These are phyloP conservation scores for Ceratobasidium sp. DNA, from an alignment of 1,284 basidiomycete genomes.

Conservation along the genomic window DNA sequence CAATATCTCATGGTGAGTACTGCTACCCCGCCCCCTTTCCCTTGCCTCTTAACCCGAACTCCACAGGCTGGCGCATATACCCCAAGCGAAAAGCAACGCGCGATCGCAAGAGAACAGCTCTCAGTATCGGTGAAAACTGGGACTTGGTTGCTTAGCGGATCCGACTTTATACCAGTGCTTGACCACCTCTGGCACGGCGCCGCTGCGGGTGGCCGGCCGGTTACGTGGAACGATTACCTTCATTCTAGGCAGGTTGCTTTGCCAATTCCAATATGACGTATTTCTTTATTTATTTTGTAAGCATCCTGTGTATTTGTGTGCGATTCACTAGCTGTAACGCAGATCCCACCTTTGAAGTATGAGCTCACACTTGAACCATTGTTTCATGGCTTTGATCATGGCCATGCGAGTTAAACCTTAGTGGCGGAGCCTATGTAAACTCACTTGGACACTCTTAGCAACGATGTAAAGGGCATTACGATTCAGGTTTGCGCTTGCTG, in stretches of 20 bases:
- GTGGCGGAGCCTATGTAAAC: no score
- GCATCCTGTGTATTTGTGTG: no score
- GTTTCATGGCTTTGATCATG: no score
- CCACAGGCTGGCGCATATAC: slow-evolving; percentile 22
- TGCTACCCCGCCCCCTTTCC: no score
- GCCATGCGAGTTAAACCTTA: no score
- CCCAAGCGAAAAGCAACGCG: slow-evolving; percentile 18
- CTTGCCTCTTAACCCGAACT: neutral
- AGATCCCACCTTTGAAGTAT: no score
- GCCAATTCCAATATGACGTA: neutral
- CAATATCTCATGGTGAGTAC: slow-evolving; percentile 20
- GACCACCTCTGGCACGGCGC: slow-evolving; percentile 28
- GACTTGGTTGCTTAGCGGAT: neutral
- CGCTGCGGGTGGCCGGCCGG: neutral
- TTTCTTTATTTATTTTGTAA: no score
- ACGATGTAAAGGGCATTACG: no score
- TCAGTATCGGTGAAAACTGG: neutral
- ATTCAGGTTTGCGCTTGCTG: no score
- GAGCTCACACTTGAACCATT: no score
- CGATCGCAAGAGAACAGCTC: neutral
- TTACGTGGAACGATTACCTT: slow-evolving; percentile 9
- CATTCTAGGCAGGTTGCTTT: neutral
- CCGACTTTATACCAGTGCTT: slow-evolving; percentile 6
- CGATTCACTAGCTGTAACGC: no score
- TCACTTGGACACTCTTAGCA: no score